A percentile compares a stretch with the other conserved stretches of the same genome.
phyloP scores from a whole-genome alignment of 2,329 filamentous ascomycete species.

The Mollisia scopiformis region DNA sequence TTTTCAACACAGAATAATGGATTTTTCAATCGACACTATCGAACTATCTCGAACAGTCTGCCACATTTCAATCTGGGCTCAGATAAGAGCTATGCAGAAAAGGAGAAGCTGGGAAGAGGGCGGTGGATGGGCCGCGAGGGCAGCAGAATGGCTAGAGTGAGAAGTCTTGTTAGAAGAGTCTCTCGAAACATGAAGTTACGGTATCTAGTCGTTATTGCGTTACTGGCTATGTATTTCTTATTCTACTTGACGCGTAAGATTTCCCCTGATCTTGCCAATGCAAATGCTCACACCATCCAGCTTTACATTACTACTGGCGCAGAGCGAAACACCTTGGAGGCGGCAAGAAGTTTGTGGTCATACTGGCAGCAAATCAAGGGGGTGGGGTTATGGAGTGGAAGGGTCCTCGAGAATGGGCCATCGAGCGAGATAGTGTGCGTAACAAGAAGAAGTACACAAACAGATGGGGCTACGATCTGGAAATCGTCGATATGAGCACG shows the following conservation, averaged over 20 bases:
- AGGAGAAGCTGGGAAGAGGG: conserved; percentile 73
- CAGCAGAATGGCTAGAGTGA: conserved; percentile 51
- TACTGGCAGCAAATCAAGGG: conserved; percentile 90
- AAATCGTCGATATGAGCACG: conserved; percentile 97
- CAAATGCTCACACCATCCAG: conserved; percentile 28
- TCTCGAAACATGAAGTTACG: conserved; percentile 69
- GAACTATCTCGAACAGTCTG: conserved; percentile 77
- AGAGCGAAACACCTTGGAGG: conserved; percentile 75
- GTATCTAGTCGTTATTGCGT: conserved; percentile 58
- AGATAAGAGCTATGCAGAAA: conserved; percentile 64
- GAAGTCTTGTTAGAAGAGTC: conserved; percentile 51
- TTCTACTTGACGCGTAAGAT: conserved; percentile 77
- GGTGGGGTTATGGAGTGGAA: conserved; percentile 99
- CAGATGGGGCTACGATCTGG: conserved; percentile 91
- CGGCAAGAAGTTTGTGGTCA: conserved; percentile 90
- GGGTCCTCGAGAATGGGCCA: conserved; percentile 94
- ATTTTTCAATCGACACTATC: conserved; percentile 85
- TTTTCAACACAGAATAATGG: conserved; percentile 82
- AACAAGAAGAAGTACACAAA: conserved; percentile 91
- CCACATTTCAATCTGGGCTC: conserved; percentile 66
- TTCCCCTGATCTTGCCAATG: neutral
- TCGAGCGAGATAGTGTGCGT: conserved; percentile 91
- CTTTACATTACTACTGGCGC: conserved; percentile 63
- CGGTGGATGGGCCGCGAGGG: conserved; percentile 54
- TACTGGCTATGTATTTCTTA: conserved; percentile 64